These are phyloP conservation scores for Tilletiaria anomala DNA, from an alignment of 1,284 basidiomycete genomes.

Conservation along the genomic window DNA sequence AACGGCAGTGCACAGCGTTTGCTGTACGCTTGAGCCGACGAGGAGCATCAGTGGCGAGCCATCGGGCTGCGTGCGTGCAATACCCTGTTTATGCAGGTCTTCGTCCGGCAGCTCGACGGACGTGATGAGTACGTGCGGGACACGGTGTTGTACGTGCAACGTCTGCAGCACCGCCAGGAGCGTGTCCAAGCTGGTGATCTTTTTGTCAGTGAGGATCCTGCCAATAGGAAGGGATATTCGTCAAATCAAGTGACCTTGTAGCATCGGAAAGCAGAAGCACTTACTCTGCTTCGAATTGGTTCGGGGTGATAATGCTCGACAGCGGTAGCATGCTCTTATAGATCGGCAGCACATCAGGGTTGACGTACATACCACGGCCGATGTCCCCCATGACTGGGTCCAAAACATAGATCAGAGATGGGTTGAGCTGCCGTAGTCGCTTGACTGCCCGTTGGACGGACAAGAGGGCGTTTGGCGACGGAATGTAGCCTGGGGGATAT, in stretches of 20 bases:
- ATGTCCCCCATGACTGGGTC: slow-evolving; percentile 53
- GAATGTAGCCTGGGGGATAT: slow-evolving; percentile 80
- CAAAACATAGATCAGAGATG: slow-evolving; percentile 63
- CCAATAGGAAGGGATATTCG: too few relatives aligned
- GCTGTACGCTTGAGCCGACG: slow-evolving; percentile 33
- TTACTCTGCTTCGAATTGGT: slow-evolving; percentile 95
- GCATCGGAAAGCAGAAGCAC: slow-evolving; percentile 37
- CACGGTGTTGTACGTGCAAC: slow-evolving; percentile 59
- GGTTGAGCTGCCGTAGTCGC: slow-evolving; percentile 48
- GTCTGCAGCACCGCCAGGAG: slow-evolving; percentile 56
- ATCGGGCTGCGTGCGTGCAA: slow-evolving; percentile 8
- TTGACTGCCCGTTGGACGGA: slow-evolving; percentile 54
- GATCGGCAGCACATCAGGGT: slow-evolving; percentile 70
- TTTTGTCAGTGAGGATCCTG: slow-evolving; percentile 5
- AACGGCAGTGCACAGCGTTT: slow-evolving; percentile 1
- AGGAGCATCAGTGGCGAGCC: slow-evolving; percentile 24
- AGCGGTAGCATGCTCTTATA: slow-evolving; percentile 65
- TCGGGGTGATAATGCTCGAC: slow-evolving; percentile 85
- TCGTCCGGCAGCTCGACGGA: slow-evolving; percentile 49
- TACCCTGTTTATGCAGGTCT: slow-evolving; percentile 19
- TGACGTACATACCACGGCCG: slow-evolving; percentile 57
- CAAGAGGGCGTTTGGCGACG: slow-evolving; percentile 62
- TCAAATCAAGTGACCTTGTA: too few relatives aligned
- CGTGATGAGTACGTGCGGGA: slow-evolving; percentile 79
- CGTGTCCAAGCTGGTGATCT: slow-evolving; percentile 53